Evolutionary conservation across 371 early-diverging fungal species (phyloP).

Genomic region (Apophysomyces sp.): DNA sequence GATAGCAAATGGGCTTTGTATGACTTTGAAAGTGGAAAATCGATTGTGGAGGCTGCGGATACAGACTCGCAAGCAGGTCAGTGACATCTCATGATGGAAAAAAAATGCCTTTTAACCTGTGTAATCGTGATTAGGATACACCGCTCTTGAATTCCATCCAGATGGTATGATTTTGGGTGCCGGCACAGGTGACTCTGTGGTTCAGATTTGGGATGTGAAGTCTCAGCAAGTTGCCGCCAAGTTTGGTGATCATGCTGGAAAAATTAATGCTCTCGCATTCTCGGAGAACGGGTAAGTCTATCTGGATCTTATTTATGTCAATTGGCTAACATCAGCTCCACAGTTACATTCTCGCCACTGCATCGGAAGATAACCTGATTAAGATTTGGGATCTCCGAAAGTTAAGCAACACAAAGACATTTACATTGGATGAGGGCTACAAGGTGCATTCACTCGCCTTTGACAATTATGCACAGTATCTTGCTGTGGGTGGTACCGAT

Average conservation of each 20-base stretch:
- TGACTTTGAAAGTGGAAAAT: slow-evolving; percentile 67
- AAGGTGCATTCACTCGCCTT: slow-evolving; percentile 67
- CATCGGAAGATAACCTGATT: slow-evolving; percentile 68
- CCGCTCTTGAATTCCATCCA: slow-evolving; percentile 85
- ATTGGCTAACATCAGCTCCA: background rate
- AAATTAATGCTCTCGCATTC: slow-evolving; percentile 73
- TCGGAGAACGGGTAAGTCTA: slow-evolving; percentile 77
- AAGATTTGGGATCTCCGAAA: slow-evolving; percentile 93
- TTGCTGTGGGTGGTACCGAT: slow-evolving; percentile 75
- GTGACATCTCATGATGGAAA: background rate
- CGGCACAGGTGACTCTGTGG: slow-evolving; percentile 72
- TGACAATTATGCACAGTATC: slow-evolving; percentile 82
- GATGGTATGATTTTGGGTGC: slow-evolving; percentile 88
- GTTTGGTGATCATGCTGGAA: slow-evolving; percentile 73
- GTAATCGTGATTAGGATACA: slow-evolving; percentile 36
- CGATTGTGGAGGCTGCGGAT: slow-evolving; percentile 51
- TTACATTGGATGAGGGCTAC: slow-evolving; percentile 60
- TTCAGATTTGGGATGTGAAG: slow-evolving; percentile 88
- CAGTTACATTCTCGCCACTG: slow-evolving; percentile 82
- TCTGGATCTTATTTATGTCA: background rate
- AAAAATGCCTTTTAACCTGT: background rate
- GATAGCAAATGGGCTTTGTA: slow-evolving; percentile 85
- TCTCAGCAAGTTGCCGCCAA: slow-evolving; percentile 68
- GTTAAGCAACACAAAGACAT: slow-evolving; percentile 68
- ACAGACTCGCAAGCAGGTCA: slow-evolving; percentile 30